Conservation (phyloP, 2,329 filamentous ascomycete species). For the Exophiala alcalophila region DNA sequence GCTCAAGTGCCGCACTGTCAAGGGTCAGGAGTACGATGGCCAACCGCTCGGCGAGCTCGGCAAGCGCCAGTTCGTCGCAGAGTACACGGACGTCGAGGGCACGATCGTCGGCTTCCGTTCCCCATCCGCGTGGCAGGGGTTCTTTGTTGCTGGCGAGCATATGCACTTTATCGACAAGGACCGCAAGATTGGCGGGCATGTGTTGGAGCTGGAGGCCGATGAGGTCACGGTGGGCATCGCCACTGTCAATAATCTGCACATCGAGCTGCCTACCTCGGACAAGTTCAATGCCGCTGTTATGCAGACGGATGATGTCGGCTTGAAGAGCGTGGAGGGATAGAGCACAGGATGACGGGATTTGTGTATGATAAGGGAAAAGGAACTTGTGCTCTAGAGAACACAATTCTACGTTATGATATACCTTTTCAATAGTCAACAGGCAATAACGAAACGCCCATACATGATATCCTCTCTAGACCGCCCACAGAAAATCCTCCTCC, state of each 20-base stretch:
- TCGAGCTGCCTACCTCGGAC: conserved; percentile 40
- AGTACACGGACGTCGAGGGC: conserved; percentile 38
- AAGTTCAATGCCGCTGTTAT: conserved; percentile 39
- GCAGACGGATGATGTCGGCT: conserved; percentile 20
- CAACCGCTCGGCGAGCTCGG: conserved; percentile 37
- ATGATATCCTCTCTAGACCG: too few species aligned
- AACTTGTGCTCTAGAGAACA: too few species aligned
- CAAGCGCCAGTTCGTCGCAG: conserved; percentile 41
- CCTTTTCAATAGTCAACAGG: too few species aligned
- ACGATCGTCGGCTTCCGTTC: conserved; percentile 45
- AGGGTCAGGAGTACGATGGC: conserved; percentile 33
- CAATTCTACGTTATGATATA: too few species aligned
- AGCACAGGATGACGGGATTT: too few species aligned
- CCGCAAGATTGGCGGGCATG: conserved; percentile 40
- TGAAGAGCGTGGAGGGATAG: conserved; percentile 25
- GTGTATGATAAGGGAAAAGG: too few species aligned
- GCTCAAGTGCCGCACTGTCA: conserved; percentile 33
- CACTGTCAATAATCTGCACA: conserved; percentile 38
- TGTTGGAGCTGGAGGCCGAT: conserved; percentile 38
- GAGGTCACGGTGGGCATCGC: conserved; percentile 39
- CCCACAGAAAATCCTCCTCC: neutral
- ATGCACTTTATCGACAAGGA: conserved; percentile 42
- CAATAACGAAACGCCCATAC: too few species aligned
- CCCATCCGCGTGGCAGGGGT: conserved; percentile 41
- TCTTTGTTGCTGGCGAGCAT: conserved; percentile 44